A percentile compares a stretch with the other conserved stretches of the same genome.
These are phyloP conservation scores for Orbilia javanica DNA, from an alignment of 2,329 filamentous ascomycete species.

Conservation along the genomic window DNA sequence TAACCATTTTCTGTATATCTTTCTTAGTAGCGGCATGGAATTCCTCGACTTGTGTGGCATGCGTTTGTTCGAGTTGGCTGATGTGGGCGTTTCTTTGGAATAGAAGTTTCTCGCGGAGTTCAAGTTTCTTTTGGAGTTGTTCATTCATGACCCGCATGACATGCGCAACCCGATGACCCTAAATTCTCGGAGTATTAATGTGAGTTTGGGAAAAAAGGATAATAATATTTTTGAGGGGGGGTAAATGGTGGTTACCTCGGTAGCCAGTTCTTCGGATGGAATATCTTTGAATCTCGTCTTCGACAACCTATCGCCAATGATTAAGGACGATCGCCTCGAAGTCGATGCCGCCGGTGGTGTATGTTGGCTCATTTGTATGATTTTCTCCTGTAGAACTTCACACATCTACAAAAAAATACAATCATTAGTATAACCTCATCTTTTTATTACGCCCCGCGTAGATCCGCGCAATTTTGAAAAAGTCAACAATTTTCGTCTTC, in stretches of 20 bases:
- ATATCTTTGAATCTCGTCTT: conserved; percentile 51
- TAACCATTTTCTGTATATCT: conserved; percentile 55
- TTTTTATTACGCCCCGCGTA: neutral
- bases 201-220: neutral
- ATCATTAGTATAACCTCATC: conserved; percentile 3
- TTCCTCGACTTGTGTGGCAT: conserved; percentile 55
- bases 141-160: conserved; percentile 59
- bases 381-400: conserved; percentile 55
- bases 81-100: conserved; percentile 57
- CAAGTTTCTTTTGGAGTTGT: conserved; percentile 57
- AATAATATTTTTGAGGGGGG: neutral
- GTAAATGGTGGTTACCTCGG: conserved; percentile 34
- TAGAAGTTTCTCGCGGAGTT: conserved; percentile 53
- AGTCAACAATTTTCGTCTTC: neutral
- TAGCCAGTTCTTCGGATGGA: conserved; percentile 46
- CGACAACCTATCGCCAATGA: conserved; percentile 47
- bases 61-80: conserved; percentile 56
- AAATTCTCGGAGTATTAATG: neutral
- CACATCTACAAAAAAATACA: conserved; percentile 47
- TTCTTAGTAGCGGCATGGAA: conserved; percentile 58
- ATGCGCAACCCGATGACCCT: conserved; percentile 56
- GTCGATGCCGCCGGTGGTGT: conserved; percentile 23
- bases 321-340: conserved; percentile 52
- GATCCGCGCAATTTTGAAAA: neutral
- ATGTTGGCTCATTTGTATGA: conserved; percentile 58